Base-by-base conservation (phyloP, 441 rosid genomes). In the Erodium moschatum region DNA sequence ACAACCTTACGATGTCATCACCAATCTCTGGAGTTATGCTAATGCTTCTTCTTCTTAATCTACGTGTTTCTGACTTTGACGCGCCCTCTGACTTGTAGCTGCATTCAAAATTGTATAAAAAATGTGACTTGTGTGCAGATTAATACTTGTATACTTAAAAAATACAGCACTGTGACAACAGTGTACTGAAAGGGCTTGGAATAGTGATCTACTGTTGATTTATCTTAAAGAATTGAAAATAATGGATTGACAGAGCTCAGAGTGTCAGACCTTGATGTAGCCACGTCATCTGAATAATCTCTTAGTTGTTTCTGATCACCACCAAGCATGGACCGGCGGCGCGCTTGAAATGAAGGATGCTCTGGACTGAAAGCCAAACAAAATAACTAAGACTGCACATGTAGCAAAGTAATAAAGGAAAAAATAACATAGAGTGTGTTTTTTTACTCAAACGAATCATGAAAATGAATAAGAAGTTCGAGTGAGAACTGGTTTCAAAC, bases 1-100 rank as follows among this genome's bases (percentile, higher is more conserved):
- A 78, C 86, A 82, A 96, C 99, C 98, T 96, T 78, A 89, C 99
- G 48, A 96, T 96, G 80, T 96, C 98, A 85, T 96, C 99, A 52
- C 99, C 96, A 79, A 96, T 58, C 29, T 58, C 63, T 58, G 63
- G 63, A 19, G 63, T 92, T 80, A 96, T 89, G 79, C 99, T 96
- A 70, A 88, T 86, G 88, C 99, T 96, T 83, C 99, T 86, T 84
- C 99, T 90, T 80, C 99, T 86, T 72, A 84, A 66, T 77, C 98
- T 92, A 78, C 89, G 92, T 67, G 89, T 82, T 76, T 90, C 99
- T 70, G 84, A 75, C 69, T 83, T 86, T 54, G 97, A 81, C 66
- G 96, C 87, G 65, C 96, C 98, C 73, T 81, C 97, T 73, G 97
- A 92, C 78, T 87, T 89, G 83, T 70, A 76, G 81, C 86, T 83